Percentiles rank a stretch among this genome's conserved stretches.
These are phyloP conservation scores for Penicillium occitanis DNA, from an alignment of 2,329 filamentous ascomycete genomes.

Conservation along the genomic window DNA sequence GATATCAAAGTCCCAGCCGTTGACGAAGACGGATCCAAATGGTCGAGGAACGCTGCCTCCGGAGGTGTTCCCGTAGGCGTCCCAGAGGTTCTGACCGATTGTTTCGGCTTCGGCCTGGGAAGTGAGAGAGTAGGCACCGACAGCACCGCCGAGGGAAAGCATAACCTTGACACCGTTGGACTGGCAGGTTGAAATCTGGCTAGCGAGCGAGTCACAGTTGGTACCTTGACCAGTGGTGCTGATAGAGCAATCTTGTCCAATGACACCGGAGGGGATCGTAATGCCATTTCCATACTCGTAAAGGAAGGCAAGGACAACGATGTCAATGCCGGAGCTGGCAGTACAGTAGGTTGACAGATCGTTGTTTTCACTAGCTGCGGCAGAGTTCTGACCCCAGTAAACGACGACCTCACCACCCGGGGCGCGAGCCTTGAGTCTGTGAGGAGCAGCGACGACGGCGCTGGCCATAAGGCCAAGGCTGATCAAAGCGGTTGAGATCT, in stretches of 20 bases:
- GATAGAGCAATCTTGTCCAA: slow-evolving; percentile 18
- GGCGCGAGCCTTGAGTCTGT: slow-evolving; percentile 16
- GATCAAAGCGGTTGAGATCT: slow-evolving; percentile 10
- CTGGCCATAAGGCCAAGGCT: slow-evolving; percentile 14
- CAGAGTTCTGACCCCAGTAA: slow-evolving; percentile 21
- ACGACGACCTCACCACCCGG: slow-evolving; percentile 18
- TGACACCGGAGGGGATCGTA: slow-evolving; percentile 13
- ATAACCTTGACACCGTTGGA: slow-evolving; percentile 47
- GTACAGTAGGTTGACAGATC: slow-evolving; percentile 37
- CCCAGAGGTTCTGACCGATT: slow-evolving; percentile 46
- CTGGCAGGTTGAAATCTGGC: slow-evolving; percentile 48
- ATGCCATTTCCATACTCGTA: slow-evolving; percentile 37
- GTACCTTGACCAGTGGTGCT: slow-evolving; percentile 5
- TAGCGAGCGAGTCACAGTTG: slow-evolving; percentile 41
- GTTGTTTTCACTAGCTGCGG: slow-evolving; percentile 18
- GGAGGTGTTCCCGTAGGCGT: slow-evolving; percentile 40
- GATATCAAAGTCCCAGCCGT: slow-evolving; percentile 56
- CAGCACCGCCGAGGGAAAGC: slow-evolving; percentile 48
- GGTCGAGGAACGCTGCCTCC: slow-evolving; percentile 50
- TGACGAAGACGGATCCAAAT: slow-evolving; percentile 50
- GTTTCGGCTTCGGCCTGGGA: slow-evolving; percentile 41
- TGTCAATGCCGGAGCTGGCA: slow-evolving; percentile 41
- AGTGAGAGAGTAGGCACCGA: slow-evolving; percentile 37
- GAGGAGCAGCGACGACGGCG: slow-evolving; percentile 19
- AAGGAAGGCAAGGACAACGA: slow-evolving; percentile 48